Percentiles rank a stretch among this genome's conserved stretches.
Evolutionary conservation across 1,139 yeast genomes (phyloP).

Genomic region (Sugiyamaella pinicola): DNA sequence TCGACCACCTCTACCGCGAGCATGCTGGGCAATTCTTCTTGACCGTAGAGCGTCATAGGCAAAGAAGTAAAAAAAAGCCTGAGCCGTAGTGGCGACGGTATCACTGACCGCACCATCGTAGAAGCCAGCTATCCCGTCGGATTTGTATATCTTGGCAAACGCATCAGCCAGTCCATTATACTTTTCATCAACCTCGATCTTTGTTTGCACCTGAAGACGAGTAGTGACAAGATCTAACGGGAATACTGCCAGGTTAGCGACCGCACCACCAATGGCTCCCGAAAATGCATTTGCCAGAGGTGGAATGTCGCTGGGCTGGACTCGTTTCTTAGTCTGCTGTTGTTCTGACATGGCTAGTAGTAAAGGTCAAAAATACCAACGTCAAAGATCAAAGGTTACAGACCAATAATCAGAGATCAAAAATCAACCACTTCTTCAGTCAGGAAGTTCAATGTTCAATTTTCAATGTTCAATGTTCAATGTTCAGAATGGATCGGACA

Average conservation of each 20-base stretch:
- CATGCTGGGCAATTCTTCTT: slow-evolving; percentile 80
- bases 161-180: slow-evolving; percentile 65
- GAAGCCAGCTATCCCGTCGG: slow-evolving; percentile 57
- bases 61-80: slow-evolving; percentile 58
- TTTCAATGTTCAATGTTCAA: too few species aligned
- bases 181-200: slow-evolving; percentile 33
- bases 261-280: slow-evolving; percentile 78
- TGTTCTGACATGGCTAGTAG: slow-evolving; percentile 9
- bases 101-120: slow-evolving; percentile 64
- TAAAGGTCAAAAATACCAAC: too few species aligned
- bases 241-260: slow-evolving; percentile 69
- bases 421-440: too few species aligned
- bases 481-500: too few species aligned
- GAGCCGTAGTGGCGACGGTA: slow-evolving; percentile 39
- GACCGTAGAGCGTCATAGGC: slow-evolving; percentile 80
- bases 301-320: slow-evolving; percentile 38
- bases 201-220: slow-evolving; percentile 64
- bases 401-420: too few species aligned
- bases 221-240: slow-evolving; percentile 77
- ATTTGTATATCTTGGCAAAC: slow-evolving; percentile 53
- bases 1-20: slow-evolving; percentile 74
- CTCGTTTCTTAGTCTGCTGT: slow-evolving; percentile 11
- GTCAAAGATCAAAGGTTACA: too few species aligned
- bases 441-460: too few species aligned
- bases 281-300: slow-evolving; percentile 64